Conservation (phyloP, 805 yeast species). For the Myxozyma neglecta region DNA sequence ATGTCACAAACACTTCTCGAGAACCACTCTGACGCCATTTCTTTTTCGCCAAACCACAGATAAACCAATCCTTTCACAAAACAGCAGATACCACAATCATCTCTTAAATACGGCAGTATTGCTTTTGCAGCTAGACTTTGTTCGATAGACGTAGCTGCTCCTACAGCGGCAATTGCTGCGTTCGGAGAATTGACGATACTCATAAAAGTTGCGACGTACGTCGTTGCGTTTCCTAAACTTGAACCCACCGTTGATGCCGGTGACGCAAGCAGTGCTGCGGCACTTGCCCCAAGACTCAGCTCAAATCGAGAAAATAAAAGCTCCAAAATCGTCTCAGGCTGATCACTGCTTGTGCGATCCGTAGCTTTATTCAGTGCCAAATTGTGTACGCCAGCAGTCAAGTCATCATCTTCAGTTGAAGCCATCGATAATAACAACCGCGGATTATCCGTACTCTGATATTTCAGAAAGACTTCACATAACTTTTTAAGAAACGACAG, state of each 20-base stretch:
- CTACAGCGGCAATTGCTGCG: slow-evolving; percentile 15
- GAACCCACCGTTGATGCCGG: slow-evolving; percentile 1
- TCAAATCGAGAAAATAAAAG: slow-evolving; percentile 11
- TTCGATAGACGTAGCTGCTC: slow-evolving; percentile 1
- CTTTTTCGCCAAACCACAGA: neutral
- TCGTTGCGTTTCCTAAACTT: slow-evolving; percentile 19
- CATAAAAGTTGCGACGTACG: slow-evolving; percentile 11
- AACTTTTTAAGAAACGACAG: slow-evolving; percentile 8
- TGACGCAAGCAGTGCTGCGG: slow-evolving; percentile 9
- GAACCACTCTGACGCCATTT: slow-evolving; percentile 10
- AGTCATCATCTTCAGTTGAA: neutral
- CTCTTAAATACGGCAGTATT: slow-evolving; percentile 5
- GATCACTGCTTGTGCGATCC: neutral
- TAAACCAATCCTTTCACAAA: slow-evolving; percentile 21
- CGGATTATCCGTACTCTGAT: neutral
- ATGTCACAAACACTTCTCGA: slow-evolving; percentile 1
- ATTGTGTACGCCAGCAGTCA: neutral
- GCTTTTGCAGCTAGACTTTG: neutral
- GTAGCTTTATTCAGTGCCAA: neutral
- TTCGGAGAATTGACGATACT: slow-evolving; percentile 1
- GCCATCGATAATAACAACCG: neutral
- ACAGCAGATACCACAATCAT: slow-evolving; percentile 10
- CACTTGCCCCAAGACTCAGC: slow-evolving; percentile 8
- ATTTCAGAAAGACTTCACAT: neutral
- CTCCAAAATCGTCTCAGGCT: neutral